Evolutionary conservation across 164 flowering plant genomes (phyloP).

Genomic region (Stephania yunnanensis): DNA sequence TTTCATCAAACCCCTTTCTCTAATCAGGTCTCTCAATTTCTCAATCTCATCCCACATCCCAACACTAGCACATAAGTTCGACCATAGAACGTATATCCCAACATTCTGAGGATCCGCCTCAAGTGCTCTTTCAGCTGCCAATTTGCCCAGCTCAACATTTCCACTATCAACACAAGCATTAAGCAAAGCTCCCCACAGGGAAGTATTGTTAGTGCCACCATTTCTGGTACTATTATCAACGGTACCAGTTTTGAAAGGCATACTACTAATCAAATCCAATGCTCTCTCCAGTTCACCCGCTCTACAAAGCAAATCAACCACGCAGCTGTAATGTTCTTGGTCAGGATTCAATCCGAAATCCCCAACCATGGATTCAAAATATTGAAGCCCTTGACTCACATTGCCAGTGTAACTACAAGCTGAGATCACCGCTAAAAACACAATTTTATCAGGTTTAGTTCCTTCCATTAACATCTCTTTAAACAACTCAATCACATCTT

Average conservation of each 20-base stretch:
- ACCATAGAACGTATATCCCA: conserved; percentile 51
- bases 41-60: conserved; percentile 67
- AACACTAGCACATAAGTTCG: conserved; percentile 57
- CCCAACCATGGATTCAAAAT: conserved; percentile 50
- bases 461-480: conserved; percentile 48
- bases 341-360: conserved; percentile 43
- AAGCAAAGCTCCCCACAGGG: conserved; percentile 74
- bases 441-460: conserved; percentile 52
- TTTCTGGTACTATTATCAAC: neutral
- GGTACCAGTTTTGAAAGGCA: conserved; percentile 21
- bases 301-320: conserved; percentile 65
- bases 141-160: conserved; percentile 50
- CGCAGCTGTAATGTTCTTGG: conserved; percentile 66
- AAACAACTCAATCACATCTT: conserved; percentile 42
- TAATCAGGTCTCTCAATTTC: conserved; percentile 47
- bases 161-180: conserved; percentile 49
- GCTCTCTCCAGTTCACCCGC: conserved; percentile 74
- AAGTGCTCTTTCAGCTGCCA: conserved; percentile 63
- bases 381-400: conserved; percentile 44
- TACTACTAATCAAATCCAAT: conserved; percentile 45
- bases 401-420: conserved; percentile 73
- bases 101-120: conserved; percentile 57
- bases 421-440: conserved; percentile 58
- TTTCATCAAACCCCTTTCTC: conserved; percentile 48
- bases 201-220: conserved; percentile 16